Conservation (phyloP, 345 rosid genomes). For the Populus tremula region DNA sequence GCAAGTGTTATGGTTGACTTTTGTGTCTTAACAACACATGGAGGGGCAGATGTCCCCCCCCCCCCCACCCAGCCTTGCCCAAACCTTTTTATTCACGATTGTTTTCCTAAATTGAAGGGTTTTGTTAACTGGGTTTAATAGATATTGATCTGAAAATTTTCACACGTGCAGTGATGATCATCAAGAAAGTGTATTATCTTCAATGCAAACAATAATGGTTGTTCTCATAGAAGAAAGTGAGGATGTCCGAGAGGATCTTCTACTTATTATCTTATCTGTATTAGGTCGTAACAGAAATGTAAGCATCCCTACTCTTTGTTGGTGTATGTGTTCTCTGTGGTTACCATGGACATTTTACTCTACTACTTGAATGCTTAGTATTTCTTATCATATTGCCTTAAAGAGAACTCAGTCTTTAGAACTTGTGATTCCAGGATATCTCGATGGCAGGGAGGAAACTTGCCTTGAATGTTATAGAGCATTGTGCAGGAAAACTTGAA, state of each 20-base stretch:
- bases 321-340: constrained; percentile 2
- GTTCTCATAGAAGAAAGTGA: constrained; percentile 92
- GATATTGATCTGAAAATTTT: constrained; percentile 7
- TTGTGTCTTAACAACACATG: neutral
- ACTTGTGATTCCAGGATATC: constrained; percentile 52
- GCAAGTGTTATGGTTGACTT: neutral
- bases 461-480: constrained; percentile 85
- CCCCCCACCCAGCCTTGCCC: neutral
- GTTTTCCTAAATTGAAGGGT: neutral
- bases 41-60: neutral
- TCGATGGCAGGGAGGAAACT: constrained; percentile 70
- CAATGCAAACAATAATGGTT: constrained; percentile 87
- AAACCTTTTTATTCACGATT: neutral
- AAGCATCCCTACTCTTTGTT: constrained; percentile 30
- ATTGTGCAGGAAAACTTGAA: constrained; percentile 83
- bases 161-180: constrained; percentile 80
- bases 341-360: neutral
- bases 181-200: constrained; percentile 74
- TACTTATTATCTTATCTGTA: constrained; percentile 62
- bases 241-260: constrained; percentile 75
- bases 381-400: constrained; percentile 9
- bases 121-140: neutral
- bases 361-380: neutral
- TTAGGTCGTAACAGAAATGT: constrained; percentile 76
- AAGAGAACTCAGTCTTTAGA: constrained; percentile 25